A percentile compares a stretch with the other conserved stretches of the same genome.
Conservation (phyloP, 78 protist species). For the Dictyostelium intermedium region DNA sequence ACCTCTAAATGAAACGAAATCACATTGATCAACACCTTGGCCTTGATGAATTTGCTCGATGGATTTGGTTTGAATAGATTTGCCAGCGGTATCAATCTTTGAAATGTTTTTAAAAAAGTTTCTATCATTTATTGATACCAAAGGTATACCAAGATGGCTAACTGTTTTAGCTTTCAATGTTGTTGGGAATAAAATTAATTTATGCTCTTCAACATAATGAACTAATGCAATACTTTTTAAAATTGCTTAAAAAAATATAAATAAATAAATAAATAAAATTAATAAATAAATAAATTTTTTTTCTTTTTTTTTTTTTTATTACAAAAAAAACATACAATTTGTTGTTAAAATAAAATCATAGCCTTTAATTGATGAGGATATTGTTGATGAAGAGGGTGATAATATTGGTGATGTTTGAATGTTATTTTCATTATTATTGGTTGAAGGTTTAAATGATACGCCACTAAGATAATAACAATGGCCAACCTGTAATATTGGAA, state of each 20-base stretch:
- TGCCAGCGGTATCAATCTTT: neutral
- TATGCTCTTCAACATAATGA: neutral
- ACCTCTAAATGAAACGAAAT: neutral
- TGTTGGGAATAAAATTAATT: neutral
- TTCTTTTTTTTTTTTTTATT: neutral
- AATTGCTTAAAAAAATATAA: neutral
- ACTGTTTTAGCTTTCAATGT: neutral
- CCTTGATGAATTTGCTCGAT: neutral
- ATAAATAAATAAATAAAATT: neutral
- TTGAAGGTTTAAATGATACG: neutral
- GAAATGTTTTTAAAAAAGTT: neutral
- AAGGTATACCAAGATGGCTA: neutral
- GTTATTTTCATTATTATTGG: neutral
- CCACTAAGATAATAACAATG: neutral
- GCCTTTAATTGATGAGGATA: neutral
- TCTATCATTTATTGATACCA: neutral
- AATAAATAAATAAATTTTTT: neutral
- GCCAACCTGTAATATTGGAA: constrained; percentile 19
- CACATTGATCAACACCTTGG: neutral
- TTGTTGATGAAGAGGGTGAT: neutral
- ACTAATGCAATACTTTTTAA: neutral
- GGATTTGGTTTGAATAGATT: neutral
- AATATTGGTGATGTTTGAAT: neutral
- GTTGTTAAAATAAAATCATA: neutral
- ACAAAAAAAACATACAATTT: neutral